Percentiles rank a stretch among this genome's conserved stretches.
phyloP scores from a whole-genome alignment of 2,329 filamentous ascomycete species.

The Epichloe sp. region DNA sequence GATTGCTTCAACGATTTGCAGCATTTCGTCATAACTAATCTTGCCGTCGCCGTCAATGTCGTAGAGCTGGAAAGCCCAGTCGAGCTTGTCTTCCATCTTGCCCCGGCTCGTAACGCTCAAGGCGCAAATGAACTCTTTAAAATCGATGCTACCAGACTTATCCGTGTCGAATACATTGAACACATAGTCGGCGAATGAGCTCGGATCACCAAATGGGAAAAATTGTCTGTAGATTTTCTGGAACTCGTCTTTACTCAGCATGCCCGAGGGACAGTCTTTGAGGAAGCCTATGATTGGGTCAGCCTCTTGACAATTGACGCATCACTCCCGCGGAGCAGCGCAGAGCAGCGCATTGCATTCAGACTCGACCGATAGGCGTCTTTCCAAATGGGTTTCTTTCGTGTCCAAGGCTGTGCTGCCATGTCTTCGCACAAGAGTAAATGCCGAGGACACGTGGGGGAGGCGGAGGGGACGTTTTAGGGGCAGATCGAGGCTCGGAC shows the following conservation, averaged over 20 bases:
- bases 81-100: conserved; percentile 98
- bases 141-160: conserved; percentile 94
- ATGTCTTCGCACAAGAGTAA: too few species aligned
- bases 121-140: conserved; percentile 99
- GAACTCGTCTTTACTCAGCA: conserved; percentile 95
- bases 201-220: conserved; percentile 96
- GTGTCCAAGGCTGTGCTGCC: too few species aligned
- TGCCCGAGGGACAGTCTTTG: conserved; percentile 94
- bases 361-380: too few species aligned
- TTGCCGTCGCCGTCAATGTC: conserved; percentile 98
- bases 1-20: conserved; percentile 96
- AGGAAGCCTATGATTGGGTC: conserved; percentile 62
- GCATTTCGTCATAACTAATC: conserved; percentile 98
- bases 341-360: too few species aligned
- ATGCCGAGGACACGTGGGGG: background rate
- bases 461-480: too few species aligned
- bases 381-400: too few species aligned
- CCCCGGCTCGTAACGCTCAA: conserved; percentile 92
- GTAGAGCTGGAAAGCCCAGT: conserved; percentile 99
- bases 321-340: too few species aligned
- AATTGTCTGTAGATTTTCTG: conserved; percentile 99
- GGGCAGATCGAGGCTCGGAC: too few species aligned
- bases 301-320: background rate
- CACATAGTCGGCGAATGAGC: conserved; percentile 95
- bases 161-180: conserved; percentile 99